phyloP scores from a whole-genome alignment of 306 rosid species.

The Luffa acutangula region DNA sequence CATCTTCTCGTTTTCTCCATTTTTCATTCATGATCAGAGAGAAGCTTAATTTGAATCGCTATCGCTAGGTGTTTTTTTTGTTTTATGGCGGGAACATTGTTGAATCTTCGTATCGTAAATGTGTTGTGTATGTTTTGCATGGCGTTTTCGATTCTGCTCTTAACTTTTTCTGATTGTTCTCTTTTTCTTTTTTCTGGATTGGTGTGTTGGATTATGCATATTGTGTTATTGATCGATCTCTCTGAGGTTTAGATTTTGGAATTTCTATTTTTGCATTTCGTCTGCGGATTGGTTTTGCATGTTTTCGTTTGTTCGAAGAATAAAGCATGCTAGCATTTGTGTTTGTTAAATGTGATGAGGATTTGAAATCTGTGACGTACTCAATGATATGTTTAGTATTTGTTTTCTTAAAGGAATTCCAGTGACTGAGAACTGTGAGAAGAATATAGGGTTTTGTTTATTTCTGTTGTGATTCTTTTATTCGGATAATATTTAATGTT shows the following conservation, averaged over 20 bases:
- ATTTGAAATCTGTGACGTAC: not conserved
- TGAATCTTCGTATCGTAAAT: not conserved
- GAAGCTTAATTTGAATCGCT: not conserved
- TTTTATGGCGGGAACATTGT: too few relatives aligned
- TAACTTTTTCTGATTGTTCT: not conserved
- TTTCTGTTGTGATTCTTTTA: not conserved
- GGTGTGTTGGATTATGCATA: not conserved
- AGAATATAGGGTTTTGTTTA: not conserved
- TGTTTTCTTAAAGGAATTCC: not conserved
- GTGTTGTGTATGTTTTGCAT: not conserved
- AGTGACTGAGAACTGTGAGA: not conserved
- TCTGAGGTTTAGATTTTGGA: not conserved
- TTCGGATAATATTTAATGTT: not conserved
- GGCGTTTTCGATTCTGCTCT: not conserved
- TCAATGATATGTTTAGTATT: not conserved
- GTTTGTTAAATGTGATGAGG: not conserved
- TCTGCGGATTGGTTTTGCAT: not conserved
- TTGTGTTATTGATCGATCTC: not conserved
- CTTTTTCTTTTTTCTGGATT: not conserved
- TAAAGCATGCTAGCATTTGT: not conserved
- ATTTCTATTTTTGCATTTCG: not conserved
- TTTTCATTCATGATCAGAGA: not conserved
- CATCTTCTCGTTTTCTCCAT: not conserved
- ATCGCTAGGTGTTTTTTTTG: not conserved
- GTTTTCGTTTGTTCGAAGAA: not conserved